A percentile compares a stretch with the other conserved stretches of the same genome.
These are phyloP conservation scores for Leersia perrieri DNA, from an alignment of 176 grass and related monocot species.

Conservation along the genomic window DNA sequence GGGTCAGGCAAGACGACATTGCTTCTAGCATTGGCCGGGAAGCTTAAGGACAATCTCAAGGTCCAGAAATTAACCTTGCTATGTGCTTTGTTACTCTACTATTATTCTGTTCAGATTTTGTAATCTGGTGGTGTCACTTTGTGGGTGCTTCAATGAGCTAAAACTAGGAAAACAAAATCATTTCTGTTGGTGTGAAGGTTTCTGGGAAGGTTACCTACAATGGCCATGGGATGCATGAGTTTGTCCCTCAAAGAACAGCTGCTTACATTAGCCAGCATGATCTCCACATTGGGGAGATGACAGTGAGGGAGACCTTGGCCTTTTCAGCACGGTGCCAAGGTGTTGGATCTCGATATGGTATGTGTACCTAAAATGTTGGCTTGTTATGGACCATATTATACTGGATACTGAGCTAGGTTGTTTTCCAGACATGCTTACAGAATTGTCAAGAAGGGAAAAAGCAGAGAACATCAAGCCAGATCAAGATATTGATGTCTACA, in stretches of 20 bases:
- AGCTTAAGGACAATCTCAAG: constrained; percentile 64
- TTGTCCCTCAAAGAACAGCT: constrained; percentile 73
- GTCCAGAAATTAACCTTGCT: background rate
- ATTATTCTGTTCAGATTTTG: background rate
- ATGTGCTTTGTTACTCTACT: background rate
- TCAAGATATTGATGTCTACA: background rate
- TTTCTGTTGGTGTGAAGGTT: background rate
- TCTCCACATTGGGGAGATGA: constrained; percentile 92
- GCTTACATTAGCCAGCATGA: constrained; percentile 93
- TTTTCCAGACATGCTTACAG: constrained; percentile 35
- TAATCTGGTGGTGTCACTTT: background rate
- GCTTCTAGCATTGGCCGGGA: constrained; percentile 74
- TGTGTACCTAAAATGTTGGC: background rate
- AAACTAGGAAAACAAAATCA: too few species aligned
- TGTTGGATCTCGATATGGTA: constrained; percentile 76
- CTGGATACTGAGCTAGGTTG: constrained; percentile 10
- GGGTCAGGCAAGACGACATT: constrained; percentile 83
- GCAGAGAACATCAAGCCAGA: background rate
- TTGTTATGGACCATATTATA: constrained; percentile 2
- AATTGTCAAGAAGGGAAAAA: background rate
- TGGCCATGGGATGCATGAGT: constrained; percentile 76
- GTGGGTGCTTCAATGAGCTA: background rate
- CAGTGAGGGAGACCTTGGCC: constrained; percentile 78
- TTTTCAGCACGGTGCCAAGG: constrained; percentile 87
- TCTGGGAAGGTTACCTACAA: constrained; percentile 82